phyloP scores from a whole-genome alignment of 1,284 basidiomycete genomes.

The Leccinum pachyderme region DNA sequence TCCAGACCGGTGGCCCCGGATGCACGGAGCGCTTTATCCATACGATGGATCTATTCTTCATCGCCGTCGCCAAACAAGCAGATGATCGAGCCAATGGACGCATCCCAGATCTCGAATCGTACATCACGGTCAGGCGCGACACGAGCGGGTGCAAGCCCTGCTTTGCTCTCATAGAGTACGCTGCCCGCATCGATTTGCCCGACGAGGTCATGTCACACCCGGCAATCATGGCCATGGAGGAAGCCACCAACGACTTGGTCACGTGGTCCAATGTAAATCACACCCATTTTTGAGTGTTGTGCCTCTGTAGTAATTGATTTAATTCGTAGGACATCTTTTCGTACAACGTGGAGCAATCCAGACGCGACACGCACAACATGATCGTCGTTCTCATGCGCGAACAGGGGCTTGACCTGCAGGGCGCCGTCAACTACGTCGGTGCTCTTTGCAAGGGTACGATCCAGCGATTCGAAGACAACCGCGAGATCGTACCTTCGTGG shows the following conservation, averaged over 20 bases:
- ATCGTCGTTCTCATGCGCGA: conserved; percentile 55
- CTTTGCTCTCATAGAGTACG: conserved; percentile 60
- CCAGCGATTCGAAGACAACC: conserved; percentile 45
- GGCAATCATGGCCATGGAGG: conserved; percentile 48
- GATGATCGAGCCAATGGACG: conserved; percentile 46
- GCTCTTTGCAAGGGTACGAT: conserved; percentile 49
- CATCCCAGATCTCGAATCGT: conserved; percentile 56
- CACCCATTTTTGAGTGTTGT: not conserved
- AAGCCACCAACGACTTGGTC: conserved; percentile 56
- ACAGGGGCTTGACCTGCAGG: conserved; percentile 46
- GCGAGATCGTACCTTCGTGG: conserved; percentile 50
- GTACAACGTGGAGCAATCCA: conserved; percentile 60
- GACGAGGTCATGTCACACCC: conserved; percentile 53
- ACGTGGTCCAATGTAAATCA: conserved; percentile 57
- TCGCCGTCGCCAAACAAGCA: conserved; percentile 52
- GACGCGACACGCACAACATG: conserved; percentile 58
- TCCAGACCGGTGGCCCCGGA: conserved; percentile 47
- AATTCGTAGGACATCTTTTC: conserved; percentile 55
- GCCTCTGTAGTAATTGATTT: conserved; percentile 3
- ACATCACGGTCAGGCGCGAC: conserved; percentile 55
- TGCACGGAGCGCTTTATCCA: conserved; percentile 57
- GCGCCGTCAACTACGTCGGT: conserved; percentile 53
- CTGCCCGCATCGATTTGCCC: conserved; percentile 53
- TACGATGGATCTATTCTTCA: conserved; percentile 52
- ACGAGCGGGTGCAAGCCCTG: conserved; percentile 59